Base-by-base conservation (phyloP, 257 asterid genomes). In the Plantago elongata region DNA sequence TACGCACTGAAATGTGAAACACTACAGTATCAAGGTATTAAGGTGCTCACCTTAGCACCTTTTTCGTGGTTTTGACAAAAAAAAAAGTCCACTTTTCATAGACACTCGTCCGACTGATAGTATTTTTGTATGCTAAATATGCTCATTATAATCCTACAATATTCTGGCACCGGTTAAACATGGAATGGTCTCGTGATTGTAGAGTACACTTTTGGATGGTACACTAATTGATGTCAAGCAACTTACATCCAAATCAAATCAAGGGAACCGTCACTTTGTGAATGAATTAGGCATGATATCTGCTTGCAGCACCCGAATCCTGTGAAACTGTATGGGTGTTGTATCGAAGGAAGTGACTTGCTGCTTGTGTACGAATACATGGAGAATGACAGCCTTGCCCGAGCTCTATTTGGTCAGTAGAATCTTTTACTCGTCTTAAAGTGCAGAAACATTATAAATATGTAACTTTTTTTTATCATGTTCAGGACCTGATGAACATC, bases 251-350 rank as follows among this genome's bases (percentile, higher is more conserved):
- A 76, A 68, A 59, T 84, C 93, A 49, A 81, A 63, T 22, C 93
- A 84, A 78, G 93, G 93, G 51, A 79, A 80, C 61, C 84, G 74
- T 27, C 89, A 79, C 55, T 82, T 84, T 60, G 89, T 79, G 1
- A 82, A 74, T 64, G 92, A 84, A 65, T 70, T 84, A 4, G 88
- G 92, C 15, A 71, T 84, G 74, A 74, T 84, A 22, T 79, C 87
- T 58, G 93, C 79, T 67, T 81, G 42, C 78, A 79, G 45, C 93
- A 84, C 65, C 82, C 87, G 11, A 82, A 84, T 75, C 79, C 82
- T 1, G 89, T 82, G 56, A 73, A 73, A 62, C 64, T 84, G 27
- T 79, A 82, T 27, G 89, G 93, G 57, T 84, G 89, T 46, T 84
- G 89, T 70, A 64, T 84, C 44, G 89, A 82, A 63, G 83, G 82